Conservation (phyloP, 352 stramenopile genomes). For the Pythium apleroticum region DNA sequence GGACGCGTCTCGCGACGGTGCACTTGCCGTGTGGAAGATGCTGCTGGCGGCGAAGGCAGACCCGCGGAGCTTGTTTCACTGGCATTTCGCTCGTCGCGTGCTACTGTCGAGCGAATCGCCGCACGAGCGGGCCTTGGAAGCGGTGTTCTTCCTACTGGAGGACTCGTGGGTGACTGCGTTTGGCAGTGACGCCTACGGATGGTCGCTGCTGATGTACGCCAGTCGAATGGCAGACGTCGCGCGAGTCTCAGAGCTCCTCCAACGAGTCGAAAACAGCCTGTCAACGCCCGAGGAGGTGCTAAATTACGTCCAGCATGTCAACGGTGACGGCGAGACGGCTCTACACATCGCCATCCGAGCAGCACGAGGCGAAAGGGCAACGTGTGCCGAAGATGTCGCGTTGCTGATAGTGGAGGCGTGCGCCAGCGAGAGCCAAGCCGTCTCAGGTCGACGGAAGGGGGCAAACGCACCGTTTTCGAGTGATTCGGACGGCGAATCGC, state of each 20-base stretch:
- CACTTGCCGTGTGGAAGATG: slow-evolving; percentile 34
- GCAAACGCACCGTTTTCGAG: slow-evolving; percentile 19
- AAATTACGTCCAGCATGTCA: slow-evolving; percentile 59
- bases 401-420: slow-evolving; percentile 42
- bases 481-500: slow-evolving; percentile 48
- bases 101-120: slow-evolving; percentile 39
- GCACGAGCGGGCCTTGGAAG: slow-evolving; percentile 29
- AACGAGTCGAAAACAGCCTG: slow-evolving; percentile 12
- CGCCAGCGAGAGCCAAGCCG: not conserved
- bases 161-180: slow-evolving; percentile 23
- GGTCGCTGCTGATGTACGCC: slow-evolving; percentile 75
- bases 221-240: slow-evolving; percentile 50
- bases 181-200: slow-evolving; percentile 43
- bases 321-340: slow-evolving; percentile 58
- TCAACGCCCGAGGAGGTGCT: slow-evolving; percentile 21
- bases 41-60: slow-evolving; percentile 48
- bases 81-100: slow-evolving; percentile 55
- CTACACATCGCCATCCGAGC: slow-evolving; percentile 72
- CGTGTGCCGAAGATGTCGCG: slow-evolving; percentile 33
- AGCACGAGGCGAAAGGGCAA: slow-evolving; percentile 2
- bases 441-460: not conserved
- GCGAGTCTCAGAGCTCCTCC: slow-evolving; percentile 37
- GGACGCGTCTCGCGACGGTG: slow-evolving; percentile 11
- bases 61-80: slow-evolving; percentile 47
- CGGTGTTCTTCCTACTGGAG: slow-evolving; percentile 29